phyloP scores from a whole-genome alignment of 164 flowering plant genomes.

The Piper longum region DNA sequence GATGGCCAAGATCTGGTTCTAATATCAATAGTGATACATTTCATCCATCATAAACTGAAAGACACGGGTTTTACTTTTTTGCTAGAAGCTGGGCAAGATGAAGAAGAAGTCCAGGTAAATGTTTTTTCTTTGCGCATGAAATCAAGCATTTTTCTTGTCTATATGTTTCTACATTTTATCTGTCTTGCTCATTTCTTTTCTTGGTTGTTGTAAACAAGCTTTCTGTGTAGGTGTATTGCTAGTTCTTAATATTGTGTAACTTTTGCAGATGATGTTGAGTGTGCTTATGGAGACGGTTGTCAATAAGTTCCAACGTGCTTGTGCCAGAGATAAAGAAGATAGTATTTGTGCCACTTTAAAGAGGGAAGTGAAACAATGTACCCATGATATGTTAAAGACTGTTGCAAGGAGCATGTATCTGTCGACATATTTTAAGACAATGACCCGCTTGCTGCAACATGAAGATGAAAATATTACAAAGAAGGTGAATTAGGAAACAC shows the following conservation, averaged over 20 bases:
- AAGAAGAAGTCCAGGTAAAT: slow-evolving; percentile 46
- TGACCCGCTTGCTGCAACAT: slow-evolving; percentile 33
- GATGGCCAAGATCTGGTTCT: slow-evolving; percentile 16
- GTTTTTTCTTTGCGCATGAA: too few relatives aligned
- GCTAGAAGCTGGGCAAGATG: slow-evolving; percentile 42
- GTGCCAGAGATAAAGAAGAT: slow-evolving; percentile 25
- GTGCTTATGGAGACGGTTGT: slow-evolving; percentile 62
- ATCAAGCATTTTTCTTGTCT: too few relatives aligned
- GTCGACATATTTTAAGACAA: slow-evolving; percentile 42
- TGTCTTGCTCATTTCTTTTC: too few relatives aligned
- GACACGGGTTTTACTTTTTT: slow-evolving; percentile 58
- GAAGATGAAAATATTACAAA: slow-evolving; percentile 34
- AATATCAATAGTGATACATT: slow-evolving; percentile 29
- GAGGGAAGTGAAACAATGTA: slow-evolving; percentile 39
- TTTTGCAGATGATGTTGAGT: slow-evolving; percentile 42
- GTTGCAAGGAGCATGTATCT: slow-evolving; percentile 41
- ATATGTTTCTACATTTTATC: too few relatives aligned
- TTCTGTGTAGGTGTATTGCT: too few relatives aligned
- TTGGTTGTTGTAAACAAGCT: too few relatives aligned
- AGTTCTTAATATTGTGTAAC: too few relatives aligned
- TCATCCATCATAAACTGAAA: slow-evolving; percentile 42
- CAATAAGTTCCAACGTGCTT: slow-evolving; percentile 23
- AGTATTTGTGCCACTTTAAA: slow-evolving; percentile 20
- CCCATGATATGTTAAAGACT: slow-evolving; percentile 30
- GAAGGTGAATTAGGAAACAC: slow-evolving; percentile 34